Evolutionary conservation across 441 rosid genomes (phyloP), one percentile per base, ranked within the genome.

Genomic region (Arabidopsis lyrata): DNA sequence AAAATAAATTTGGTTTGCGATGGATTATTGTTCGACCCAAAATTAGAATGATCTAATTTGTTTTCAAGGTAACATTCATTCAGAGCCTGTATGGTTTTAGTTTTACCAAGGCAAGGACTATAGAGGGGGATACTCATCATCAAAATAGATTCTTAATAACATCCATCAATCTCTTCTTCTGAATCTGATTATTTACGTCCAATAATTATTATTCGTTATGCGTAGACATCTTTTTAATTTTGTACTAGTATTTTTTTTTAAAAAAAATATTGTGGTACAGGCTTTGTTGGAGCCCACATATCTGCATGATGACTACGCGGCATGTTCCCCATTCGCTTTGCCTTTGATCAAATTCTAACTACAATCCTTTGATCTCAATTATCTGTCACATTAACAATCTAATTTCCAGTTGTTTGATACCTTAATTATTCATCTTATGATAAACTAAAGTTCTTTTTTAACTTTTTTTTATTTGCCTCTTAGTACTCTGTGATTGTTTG

Each of bases 301-400:
- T 41, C 56, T 78, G 81, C 81, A 78, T 78, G 81, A 78, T 78
- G 78, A 78, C 77, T 73, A 73, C 78, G 81, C 75, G 81, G 78
- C 81, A 78, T 73, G 81, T 78, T 78, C 75, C 81, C 71, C 32
- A 62, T 72, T 62, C 70, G 70, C 73, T 61, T 67, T 73, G 59
- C 72, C 34, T 77, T 72, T 66, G 45, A 72, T 66, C 68, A 18
- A 41, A 70, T 77, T 59, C 73, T 62, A 69, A 42, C 63, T 71
- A 70, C 31, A 16, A 36, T 56, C 63, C 44, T 61, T 63, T 70
- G 45, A 64, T 77, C 73, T 70, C 65, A 31, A 72, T 77, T 77
- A 67, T 73, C 55, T 78, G 66, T 73, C 66, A 72, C 53, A 60
- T 62, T 72, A 61, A 61, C 75, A 38, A 35, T 31, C 56, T 67